These are phyloP conservation scores for Sphenostylis stenocarpa DNA, from an alignment of 306 rosid species.

Conservation along the genomic window DNA sequence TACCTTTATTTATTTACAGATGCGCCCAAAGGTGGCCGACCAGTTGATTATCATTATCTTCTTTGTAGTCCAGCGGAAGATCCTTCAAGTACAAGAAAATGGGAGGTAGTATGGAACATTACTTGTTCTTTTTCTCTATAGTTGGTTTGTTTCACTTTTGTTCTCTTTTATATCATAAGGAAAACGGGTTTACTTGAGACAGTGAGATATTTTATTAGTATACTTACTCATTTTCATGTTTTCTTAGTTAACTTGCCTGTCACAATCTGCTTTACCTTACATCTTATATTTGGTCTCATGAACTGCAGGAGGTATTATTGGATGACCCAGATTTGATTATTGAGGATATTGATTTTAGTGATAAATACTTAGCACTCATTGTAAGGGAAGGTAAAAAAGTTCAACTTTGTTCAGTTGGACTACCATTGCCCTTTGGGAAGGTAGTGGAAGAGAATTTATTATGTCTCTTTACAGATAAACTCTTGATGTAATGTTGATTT, in stretches of 20 bases:
- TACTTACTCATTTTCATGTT: constrained; percentile 6
- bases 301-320: constrained; percentile 65
- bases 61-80: constrained; percentile 57
- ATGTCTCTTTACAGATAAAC: constrained; percentile 17
- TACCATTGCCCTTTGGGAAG: constrained; percentile 71
- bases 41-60: constrained; percentile 80
- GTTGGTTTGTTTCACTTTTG: background rate
- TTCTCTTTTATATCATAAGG: background rate
- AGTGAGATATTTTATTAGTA: constrained; percentile 7
- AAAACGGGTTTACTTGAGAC: background rate
- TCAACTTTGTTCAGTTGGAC: constrained; percentile 71
- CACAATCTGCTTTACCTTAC: constrained; percentile 5
- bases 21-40: constrained; percentile 63
- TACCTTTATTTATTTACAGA: constrained; percentile 80
- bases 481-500: constrained; percentile 20
- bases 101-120: constrained; percentile 74
- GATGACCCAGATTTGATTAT: constrained; percentile 51
- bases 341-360: constrained; percentile 81
- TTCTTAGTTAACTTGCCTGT: constrained; percentile 4
- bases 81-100: constrained; percentile 58
- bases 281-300: constrained; percentile 18
- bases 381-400: constrained; percentile 61
- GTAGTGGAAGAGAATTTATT: constrained; percentile 47
- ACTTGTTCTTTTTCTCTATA: background rate
- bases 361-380: constrained; percentile 66